Evolutionary conservation across 1,139 yeast species (phyloP).

Genomic region (Debaryomycetaceae sp.): DNA sequence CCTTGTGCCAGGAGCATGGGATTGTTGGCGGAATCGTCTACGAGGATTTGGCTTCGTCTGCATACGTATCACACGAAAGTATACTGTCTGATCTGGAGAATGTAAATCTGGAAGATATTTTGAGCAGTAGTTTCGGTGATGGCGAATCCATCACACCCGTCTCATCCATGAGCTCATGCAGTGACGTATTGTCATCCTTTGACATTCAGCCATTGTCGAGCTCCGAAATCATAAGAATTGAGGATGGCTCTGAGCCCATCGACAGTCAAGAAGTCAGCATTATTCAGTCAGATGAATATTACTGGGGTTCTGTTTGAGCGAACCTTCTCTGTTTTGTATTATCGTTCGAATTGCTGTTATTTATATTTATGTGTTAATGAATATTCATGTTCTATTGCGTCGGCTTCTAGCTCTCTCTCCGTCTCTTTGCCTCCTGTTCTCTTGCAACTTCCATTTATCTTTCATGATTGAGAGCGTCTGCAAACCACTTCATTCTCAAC

Average conservation of each 20-base stretch:
- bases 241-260: slow-evolving; percentile 3
- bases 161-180: slow-evolving; percentile 12
- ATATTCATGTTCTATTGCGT: background rate
- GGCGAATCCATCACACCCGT: slow-evolving; percentile 8
- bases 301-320: slow-evolving; percentile 14
- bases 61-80: slow-evolving; percentile 3
- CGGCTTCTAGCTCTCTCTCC: background rate
- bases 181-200: slow-evolving; percentile 19
- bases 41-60: slow-evolving; percentile 17
- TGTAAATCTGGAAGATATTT: slow-evolving; percentile 19
- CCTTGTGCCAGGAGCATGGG: slow-evolving; percentile 46
- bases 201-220: slow-evolving; percentile 19
- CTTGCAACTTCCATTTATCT: background rate
- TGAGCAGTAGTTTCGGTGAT: slow-evolving; percentile 18
- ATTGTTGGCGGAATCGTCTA: slow-evolving; percentile 49
- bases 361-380: background rate
- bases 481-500: background rate
- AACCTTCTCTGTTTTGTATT: background rate
- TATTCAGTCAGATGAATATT: slow-evolving; percentile 17
- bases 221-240: slow-evolving; percentile 22
- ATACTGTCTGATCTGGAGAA: background rate
- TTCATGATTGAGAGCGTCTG: background rate
- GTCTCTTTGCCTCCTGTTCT: background rate
- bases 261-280: slow-evolving; percentile 6
- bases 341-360: background rate